These are phyloP conservation scores for Cercospora citrullina DNA, from an alignment of 2,329 filamentous ascomycete genomes.

Conservation along the genomic window DNA sequence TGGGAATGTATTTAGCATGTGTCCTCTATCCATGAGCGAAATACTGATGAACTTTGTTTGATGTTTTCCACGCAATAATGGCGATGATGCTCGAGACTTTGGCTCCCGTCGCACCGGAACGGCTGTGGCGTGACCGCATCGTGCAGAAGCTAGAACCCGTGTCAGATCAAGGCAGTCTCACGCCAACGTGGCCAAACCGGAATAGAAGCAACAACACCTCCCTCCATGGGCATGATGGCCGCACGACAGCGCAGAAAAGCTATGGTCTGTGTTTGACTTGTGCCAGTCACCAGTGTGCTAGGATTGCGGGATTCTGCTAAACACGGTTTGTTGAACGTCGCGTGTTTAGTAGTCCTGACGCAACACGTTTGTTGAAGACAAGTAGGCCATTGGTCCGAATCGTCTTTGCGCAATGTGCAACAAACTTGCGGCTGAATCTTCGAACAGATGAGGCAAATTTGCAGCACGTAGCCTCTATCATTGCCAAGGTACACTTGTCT, in stretches of 20 bases:
- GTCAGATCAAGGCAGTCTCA: conserved; percentile 3
- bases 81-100: not conserved
- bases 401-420: not conserved
- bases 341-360: not conserved
- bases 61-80: not conserved
- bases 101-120: not conserved
- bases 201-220: not conserved
- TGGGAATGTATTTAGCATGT: not conserved
- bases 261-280: not conserved
- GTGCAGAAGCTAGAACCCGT: not conserved
- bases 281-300: not conserved
- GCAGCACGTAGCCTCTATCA: not conserved
- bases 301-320: not conserved
- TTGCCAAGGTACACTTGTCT: not conserved
- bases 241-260: not conserved
- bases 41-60: not conserved
- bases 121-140: conserved; percentile 9
- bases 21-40: not conserved
- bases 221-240: not conserved
- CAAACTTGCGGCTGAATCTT: not conserved
- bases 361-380: not conserved
- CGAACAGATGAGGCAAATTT: not conserved
- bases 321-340: not conserved
- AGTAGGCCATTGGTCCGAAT: not conserved
- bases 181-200: conserved; percentile 1